Evolutionary conservation across 2,329 filamentous ascomycete genomes (phyloP).

Genomic region (Graphiopsis chlorocephala): DNA sequence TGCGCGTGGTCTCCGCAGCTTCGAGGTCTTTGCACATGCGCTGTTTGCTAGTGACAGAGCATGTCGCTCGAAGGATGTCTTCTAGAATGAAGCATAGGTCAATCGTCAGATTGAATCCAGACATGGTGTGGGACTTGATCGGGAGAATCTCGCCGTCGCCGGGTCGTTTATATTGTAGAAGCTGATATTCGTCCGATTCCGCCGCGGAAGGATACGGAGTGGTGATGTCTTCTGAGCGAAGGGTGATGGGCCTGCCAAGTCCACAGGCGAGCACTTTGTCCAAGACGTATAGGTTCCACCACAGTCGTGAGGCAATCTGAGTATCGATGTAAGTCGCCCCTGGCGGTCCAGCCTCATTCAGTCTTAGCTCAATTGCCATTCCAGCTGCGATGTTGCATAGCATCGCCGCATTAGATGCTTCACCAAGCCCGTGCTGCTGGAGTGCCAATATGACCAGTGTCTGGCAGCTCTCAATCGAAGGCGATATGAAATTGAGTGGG

Average conservation of each 20-base stretch:
- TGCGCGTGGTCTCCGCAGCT: background rate
- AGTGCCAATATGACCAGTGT: conserved; percentile 7
- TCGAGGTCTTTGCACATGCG: conserved; percentile 6
- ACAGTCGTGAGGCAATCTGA: conserved; percentile 4
- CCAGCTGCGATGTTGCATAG: conserved; percentile 10
- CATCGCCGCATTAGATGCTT: conserved; percentile 11
- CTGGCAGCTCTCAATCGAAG: conserved; percentile 13
- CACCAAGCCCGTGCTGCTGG: conserved; percentile 7
- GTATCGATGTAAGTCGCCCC: background rate
- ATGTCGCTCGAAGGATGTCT: conserved; percentile 2
- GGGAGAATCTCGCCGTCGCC: background rate
- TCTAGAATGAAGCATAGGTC: conserved; percentile 1
- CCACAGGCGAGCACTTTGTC: conserved; percentile 13
- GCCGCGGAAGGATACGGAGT: conserved; percentile 3
- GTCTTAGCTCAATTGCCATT: conserved; percentile 8
- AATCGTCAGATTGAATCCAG: conserved; percentile 9
- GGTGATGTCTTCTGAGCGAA: conserved; percentile 1
- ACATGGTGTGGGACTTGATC: conserved; percentile 9
- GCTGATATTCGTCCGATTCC: conserved; percentile 11
- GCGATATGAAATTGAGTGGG: conserved; percentile 12
- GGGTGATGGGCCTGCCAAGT: background rate
- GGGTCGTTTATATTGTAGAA: background rate
- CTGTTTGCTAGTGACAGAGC: conserved; percentile 13
- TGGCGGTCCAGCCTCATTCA: background rate
- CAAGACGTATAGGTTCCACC: conserved; percentile 9